Evolutionary conservation across 2,329 filamentous ascomycete species (phyloP).

Genomic region (Fusarium anguioides): DNA sequence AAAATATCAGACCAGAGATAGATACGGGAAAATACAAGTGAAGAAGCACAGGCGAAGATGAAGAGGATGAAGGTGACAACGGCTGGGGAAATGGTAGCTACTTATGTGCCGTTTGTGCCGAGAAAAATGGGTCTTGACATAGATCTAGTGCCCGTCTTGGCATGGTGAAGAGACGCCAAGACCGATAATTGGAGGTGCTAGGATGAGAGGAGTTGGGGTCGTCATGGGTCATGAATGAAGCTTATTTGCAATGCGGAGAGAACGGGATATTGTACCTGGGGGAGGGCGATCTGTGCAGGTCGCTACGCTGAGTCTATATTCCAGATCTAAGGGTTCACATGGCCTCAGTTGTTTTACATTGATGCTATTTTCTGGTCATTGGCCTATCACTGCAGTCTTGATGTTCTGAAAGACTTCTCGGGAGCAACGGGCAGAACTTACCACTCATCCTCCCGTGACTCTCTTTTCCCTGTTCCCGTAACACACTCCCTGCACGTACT

Average conservation of each 20-base stretch:
- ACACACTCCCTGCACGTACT: background rate
- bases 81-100: background rate
- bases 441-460: background rate
- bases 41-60: background rate
- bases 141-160: background rate
- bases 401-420: background rate
- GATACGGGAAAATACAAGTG: too few species aligned
- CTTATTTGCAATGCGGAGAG: slow-evolving; percentile 2
- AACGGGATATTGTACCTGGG: too few species aligned
- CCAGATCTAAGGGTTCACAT: too few species aligned
- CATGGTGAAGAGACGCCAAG: background rate
- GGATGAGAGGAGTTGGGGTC: background rate
- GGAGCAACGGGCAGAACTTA: background rate
- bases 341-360: too few species aligned
- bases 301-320: too few species aligned
- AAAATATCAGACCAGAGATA: background rate
- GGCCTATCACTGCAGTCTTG: background rate
- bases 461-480: too few species aligned
- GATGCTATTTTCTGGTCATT: too few species aligned
- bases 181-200: background rate
- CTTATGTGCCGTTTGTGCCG: slow-evolving; percentile 29
- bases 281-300: background rate
- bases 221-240: background rate
- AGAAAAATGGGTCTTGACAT: slow-evolving; percentile 2
- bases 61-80: background rate